These are phyloP conservation scores for Physcomitrellopsis africana DNA, from an alignment of 225 moss, liverwort and hornwort genomes.

Conservation along the genomic window DNA sequence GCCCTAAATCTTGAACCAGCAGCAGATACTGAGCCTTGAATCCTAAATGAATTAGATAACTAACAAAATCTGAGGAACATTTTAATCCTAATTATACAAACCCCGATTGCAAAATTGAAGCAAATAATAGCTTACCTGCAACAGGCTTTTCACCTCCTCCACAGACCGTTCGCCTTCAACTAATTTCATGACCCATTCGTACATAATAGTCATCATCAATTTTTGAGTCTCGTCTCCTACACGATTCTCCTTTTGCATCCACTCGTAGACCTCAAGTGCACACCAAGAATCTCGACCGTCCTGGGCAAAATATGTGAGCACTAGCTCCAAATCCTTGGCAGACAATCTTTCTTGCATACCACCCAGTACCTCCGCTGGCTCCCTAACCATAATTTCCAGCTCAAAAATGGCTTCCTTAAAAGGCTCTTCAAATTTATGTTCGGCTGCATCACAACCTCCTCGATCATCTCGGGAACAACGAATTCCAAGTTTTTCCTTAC, in stretches of 20 bases:
- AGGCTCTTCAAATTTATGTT: constrained; percentile 67
- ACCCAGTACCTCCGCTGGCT: constrained; percentile 89
- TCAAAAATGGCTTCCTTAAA: constrained; percentile 88
- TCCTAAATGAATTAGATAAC: not conserved
- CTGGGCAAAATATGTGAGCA: constrained; percentile 90
- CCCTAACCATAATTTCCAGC: constrained; percentile 92
- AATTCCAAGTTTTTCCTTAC: constrained; percentile 18
- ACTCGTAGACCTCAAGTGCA: constrained; percentile 94
- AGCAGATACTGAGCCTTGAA: not conserved
- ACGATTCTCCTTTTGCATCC: constrained; percentile 96
- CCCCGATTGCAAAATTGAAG: not conserved
- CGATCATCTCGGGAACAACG: constrained; percentile 50
- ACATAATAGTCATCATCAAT: constrained; percentile 97
- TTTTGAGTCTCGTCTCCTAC: constrained; percentile 90
- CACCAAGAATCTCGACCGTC: constrained; percentile 98
- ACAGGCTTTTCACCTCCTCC: constrained; percentile 91
- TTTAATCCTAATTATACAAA: not conserved
- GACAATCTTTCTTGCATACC: constrained; percentile 87
- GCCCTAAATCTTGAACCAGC: not conserved
- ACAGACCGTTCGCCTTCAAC: constrained; percentile 85
- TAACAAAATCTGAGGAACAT: not conserved
- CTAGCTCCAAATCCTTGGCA: constrained; percentile 86
- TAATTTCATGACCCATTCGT: constrained; percentile 91
- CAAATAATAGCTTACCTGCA: constrained; percentile 55
- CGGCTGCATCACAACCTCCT: constrained; percentile 47